These are phyloP conservation scores for Aspergillus ostianus DNA, from an alignment of 495 filamentous ascomycete genomes.

Conservation along the genomic window DNA sequence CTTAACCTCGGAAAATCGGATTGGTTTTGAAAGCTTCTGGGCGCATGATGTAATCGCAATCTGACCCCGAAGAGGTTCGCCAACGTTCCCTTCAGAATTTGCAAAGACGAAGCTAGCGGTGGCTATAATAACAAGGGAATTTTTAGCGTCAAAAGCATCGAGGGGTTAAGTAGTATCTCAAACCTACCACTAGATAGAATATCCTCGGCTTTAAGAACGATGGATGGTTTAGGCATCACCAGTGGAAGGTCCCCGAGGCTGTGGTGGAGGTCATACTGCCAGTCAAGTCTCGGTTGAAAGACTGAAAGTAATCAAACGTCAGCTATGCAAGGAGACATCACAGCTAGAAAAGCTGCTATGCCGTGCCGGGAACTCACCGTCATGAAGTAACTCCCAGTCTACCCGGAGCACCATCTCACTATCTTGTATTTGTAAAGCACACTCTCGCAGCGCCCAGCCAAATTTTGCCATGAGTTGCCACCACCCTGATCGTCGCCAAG, in stretches of 20 bases:
- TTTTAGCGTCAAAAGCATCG: constrained; percentile 10
- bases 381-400: constrained; percentile 80
- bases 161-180: background rate
- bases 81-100: constrained; percentile 75
- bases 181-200: constrained; percentile 64
- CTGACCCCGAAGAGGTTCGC: constrained; percentile 72
- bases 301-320: constrained; percentile 33
- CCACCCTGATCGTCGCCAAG: constrained; percentile 80
- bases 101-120: constrained; percentile 72
- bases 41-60: constrained; percentile 70
- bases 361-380: constrained; percentile 40
- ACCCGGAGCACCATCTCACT: constrained; percentile 66
- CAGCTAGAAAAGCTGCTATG: background rate
- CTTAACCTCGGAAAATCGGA: constrained; percentile 63
- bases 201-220: constrained; percentile 66
- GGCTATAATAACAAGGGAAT: constrained; percentile 38
- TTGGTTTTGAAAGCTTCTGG: constrained; percentile 56
- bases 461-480: constrained; percentile 70
- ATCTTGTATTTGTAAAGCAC: constrained; percentile 62
- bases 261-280: constrained; percentile 72
- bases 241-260: constrained; percentile 57
- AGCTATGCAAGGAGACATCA: background rate
- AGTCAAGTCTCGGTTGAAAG: constrained; percentile 59
- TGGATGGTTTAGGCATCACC: constrained; percentile 55
- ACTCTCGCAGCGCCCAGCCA: constrained; percentile 70